Evolutionary conservation across 1,284 basidiomycete species (phyloP), one percentile per base, ranked within the genome.

Genomic region (Leccinum cinnamomeum): DNA sequence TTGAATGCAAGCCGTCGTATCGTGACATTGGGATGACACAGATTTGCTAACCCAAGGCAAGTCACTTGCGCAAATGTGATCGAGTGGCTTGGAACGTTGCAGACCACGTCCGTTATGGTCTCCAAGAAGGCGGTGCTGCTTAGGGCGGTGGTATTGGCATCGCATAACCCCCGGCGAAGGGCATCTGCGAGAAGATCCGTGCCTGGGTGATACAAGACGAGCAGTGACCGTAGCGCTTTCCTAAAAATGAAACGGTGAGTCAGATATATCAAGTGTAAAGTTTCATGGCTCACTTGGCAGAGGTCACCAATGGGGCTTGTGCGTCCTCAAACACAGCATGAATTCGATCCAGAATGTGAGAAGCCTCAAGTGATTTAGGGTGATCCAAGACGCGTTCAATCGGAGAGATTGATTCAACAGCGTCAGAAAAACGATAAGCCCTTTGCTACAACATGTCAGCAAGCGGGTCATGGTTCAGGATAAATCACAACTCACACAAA

Each of bases 1-100:
- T 87, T 82, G 73, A 96, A 91, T 1, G 95, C 91, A 55, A 85
- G 84, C n/a, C 84, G 82, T 6, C 95, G 88, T 51, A 91, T 86
- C 33, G 82, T 79, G 2, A 82, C 70, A 35, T 86, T 82, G 2
- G 87, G 85, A 73, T 97, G 92, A 39, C 92, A 91, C 3, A 98
- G 83, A 73, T 97, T 97, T 20, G 92, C 88, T 10, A 97, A 78
- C 0, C 90, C 91, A 5, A 97, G 81, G 68, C 90, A 95, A n/a
- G 88, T 83, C 10, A 88, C 80, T 70, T 97, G 93, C 33, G 85
- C 81, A 68, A 93, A 91, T 8, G 81, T 84, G 73, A 95, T 90
- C 33, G 81, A 79, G 69, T 86, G 88, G 16, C 72, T 74, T 7
- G 87, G 81, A 7, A 77, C 76, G 3, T 81, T 84, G 70, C 88